phyloP scores from a whole-genome alignment of 2,329 filamentous ascomycete genomes.

The Curvularia verruculosa region DNA sequence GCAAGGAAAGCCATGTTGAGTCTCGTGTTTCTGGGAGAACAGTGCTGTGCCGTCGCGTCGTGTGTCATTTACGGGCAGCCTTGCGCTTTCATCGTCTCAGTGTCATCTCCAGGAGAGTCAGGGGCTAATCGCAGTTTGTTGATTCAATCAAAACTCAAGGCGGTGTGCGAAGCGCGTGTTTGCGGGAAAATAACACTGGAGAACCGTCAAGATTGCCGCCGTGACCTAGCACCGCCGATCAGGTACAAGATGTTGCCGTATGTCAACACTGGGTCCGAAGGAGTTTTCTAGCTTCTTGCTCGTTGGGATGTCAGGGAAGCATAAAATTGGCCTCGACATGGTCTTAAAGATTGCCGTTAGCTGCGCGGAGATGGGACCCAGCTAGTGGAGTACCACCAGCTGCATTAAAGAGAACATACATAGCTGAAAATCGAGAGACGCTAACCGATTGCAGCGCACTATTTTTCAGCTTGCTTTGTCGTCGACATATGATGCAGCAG shows the following conservation, averaged over 20 bases:
- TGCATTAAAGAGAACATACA: neutral
- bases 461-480: neutral
- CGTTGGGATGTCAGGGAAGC: neutral
- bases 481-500: neutral
- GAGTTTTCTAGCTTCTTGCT: neutral
- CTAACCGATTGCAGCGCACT: neutral
- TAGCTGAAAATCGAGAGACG: neutral
- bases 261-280: neutral
- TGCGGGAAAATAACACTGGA: neutral
- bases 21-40: neutral
- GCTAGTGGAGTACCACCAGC: neutral
- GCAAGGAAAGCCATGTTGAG: neutral
- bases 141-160: neutral
- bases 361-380: neutral
- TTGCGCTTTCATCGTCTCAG: neutral
- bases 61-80: neutral
- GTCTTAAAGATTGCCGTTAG: neutral
- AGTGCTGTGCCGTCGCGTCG: neutral
- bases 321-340: neutral
- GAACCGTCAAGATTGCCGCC: neutral
- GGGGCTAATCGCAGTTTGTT: neutral
- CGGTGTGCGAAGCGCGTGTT: neutral
- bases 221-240: neutral
- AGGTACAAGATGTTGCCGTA: neutral
- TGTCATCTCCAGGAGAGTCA: neutral